Conservation (phyloP, 208 protist genomes). For the Sergeia podlipaevii region DNA sequence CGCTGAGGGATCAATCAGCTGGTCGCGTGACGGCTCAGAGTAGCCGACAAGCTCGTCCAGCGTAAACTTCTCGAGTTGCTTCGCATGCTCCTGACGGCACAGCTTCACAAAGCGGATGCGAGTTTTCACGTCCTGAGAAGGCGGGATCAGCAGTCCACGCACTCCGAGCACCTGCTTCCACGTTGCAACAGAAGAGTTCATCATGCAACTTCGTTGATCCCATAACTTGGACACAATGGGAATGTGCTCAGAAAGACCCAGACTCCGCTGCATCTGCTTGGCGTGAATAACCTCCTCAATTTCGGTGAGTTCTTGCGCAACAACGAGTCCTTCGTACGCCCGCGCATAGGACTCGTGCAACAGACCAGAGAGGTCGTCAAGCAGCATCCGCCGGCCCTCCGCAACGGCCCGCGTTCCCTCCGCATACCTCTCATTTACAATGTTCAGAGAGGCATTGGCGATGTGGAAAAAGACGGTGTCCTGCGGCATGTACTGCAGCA, state of each 20-base stretch:
- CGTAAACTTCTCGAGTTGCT: slow-evolving; percentile 74
- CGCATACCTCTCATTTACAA: slow-evolving; percentile 54
- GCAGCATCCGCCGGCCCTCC: slow-evolving; percentile 58
- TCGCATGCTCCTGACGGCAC: slow-evolving; percentile 80
- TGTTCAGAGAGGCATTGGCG: slow-evolving; percentile 48
- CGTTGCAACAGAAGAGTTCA: slow-evolving; percentile 89
- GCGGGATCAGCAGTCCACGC: slow-evolving; percentile 90
- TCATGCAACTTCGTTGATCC: slow-evolving; percentile 90
- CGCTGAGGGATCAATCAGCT: slow-evolving; percentile 56
- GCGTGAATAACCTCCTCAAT: slow-evolving; percentile 97
- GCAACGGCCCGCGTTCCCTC: slow-evolving; percentile 37
- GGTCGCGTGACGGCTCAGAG: slow-evolving; percentile 53
- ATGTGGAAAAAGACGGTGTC: slow-evolving; percentile 67
- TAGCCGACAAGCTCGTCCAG: slow-evolving; percentile 68
- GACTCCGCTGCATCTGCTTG: slow-evolving; percentile 41
- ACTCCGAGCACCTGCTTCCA: slow-evolving; percentile 97
- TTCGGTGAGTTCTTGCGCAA: slow-evolving; percentile 97
- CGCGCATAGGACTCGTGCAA: slow-evolving; percentile 85
- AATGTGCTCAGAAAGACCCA: slow-evolving; percentile 58
- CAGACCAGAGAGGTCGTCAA: slow-evolving; percentile 68
- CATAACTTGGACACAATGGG: slow-evolving; percentile 88
- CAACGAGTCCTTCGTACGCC: slow-evolving; percentile 94
- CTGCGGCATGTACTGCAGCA: slow-evolving; percentile 48
- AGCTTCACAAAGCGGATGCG: slow-evolving; percentile 98
- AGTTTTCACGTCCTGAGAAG: slow-evolving; percentile 90